A percentile compares a stretch with the other conserved stretches of the same genome.
Evolutionary conservation across 2,329 filamentous ascomycete genomes (phyloP).

Genomic region (Apiospora koreana): DNA sequence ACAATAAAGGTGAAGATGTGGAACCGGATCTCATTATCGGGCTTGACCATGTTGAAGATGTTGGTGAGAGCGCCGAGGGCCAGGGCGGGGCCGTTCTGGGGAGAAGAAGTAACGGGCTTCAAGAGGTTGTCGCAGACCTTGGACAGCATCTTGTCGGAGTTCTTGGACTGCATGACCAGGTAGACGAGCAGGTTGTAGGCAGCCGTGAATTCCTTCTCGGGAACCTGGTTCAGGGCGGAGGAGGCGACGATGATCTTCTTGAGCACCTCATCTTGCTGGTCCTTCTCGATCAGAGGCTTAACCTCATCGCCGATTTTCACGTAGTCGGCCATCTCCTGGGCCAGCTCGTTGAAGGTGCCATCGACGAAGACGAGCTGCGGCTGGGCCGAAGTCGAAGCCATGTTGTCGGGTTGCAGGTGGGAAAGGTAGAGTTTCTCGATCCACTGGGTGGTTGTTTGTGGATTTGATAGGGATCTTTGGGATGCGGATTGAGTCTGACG

Average conservation of each 20-base stretch:
- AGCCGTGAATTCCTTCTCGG: constrained; percentile 95
- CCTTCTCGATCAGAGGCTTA: constrained; percentile 70
- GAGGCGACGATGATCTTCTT: constrained; percentile 87
- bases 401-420: constrained; percentile 7
- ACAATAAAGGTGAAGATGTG: constrained; percentile 90
- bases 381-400: constrained; percentile 34
- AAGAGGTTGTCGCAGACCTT: constrained; percentile 87
- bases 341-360: constrained; percentile 89
- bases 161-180: constrained; percentile 83
- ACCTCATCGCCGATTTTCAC: constrained; percentile 81
- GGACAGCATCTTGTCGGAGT: constrained; percentile 82
- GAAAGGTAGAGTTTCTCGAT: not conserved
- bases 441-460: not conserved
- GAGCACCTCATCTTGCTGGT: constrained; percentile 83
- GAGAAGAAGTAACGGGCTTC: constrained; percentile 83
- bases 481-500: not conserved
- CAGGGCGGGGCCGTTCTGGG: constrained; percentile 80
- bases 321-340: constrained; percentile 92
- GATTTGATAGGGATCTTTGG: not conserved
- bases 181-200: constrained; percentile 97
- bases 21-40: constrained; percentile 77
- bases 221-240: constrained; percentile 74
- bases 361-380: constrained; percentile 76
- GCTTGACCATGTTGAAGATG: constrained; percentile 89
- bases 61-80: constrained; percentile 90